Evolutionary conservation across 2,329 filamentous ascomycete species (phyloP).

Genomic region (Cercospora sojina): DNA sequence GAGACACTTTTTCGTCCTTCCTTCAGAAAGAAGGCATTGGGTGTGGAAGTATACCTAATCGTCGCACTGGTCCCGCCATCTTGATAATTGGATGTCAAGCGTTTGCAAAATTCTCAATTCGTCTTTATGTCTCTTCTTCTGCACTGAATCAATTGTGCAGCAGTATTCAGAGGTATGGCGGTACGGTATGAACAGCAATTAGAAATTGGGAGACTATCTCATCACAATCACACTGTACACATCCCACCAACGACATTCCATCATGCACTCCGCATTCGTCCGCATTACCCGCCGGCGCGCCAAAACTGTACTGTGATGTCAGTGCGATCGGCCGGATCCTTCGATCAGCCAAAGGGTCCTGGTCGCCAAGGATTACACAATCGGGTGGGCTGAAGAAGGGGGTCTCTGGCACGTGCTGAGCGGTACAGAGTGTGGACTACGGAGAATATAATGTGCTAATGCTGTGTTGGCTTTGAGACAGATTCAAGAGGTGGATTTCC

Average conservation of each 20-base stretch:
- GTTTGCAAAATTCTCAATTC: not conserved
- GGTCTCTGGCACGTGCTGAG: not conserved
- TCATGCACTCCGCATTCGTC: slow-evolving; percentile 18
- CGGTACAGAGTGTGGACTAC: not conserved
- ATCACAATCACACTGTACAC: not conserved
- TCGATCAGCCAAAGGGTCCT: not conserved
- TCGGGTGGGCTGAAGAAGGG: not conserved
- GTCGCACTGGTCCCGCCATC: slow-evolving; percentile 26
- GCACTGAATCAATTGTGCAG: not conserved
- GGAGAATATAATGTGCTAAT: not conserved
- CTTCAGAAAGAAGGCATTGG: not conserved
- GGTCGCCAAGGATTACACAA: not conserved
- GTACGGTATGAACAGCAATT: not conserved
- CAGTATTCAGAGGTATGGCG: not conserved
- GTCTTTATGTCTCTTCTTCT: not conserved
- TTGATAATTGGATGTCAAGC: not conserved
- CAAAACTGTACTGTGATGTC: slow-evolving; percentile 6
- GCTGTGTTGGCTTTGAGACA: not conserved
- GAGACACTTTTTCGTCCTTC: not conserved
- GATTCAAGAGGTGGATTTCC: not conserved
- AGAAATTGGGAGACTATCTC: not conserved
- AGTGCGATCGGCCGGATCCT: slow-evolving; percentile 9
- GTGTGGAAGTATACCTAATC: slow-evolving; percentile 23
- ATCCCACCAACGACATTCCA: not conserved
- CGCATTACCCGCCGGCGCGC: slow-evolving; percentile 10